These are phyloP conservation scores for Sordariomycetes sp. DNA, from an alignment of 2,329 filamentous ascomycete genomes.

Conservation along the genomic window DNA sequence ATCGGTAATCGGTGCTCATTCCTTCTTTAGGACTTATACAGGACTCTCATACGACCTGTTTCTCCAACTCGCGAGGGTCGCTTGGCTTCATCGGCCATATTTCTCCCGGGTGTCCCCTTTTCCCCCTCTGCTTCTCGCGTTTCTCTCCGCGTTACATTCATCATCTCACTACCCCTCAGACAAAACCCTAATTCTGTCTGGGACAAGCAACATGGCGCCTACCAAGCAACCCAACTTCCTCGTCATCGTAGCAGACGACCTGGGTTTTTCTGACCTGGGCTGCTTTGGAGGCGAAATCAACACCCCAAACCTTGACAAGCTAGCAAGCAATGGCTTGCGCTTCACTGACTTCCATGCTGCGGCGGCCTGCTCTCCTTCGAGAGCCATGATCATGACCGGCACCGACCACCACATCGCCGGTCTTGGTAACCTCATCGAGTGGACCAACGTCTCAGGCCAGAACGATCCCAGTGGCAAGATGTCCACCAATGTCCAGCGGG, in stretches of 20 bases:
- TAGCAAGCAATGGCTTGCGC: conserved; percentile 36
- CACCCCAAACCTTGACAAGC: conserved; percentile 45
- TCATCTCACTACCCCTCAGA: no score
- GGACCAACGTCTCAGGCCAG: conserved; percentile 14
- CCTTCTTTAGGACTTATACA: no score
- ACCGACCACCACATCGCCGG: conserved; percentile 48
- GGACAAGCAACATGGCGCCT: conserved; percentile 3
- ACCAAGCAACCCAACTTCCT: conserved; percentile 19
- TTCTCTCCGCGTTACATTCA: no score
- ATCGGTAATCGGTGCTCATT: no score
- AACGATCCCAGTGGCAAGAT: conserved; percentile 6
- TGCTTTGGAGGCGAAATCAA: conserved; percentile 45
- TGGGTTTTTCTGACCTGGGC: conserved; percentile 15
- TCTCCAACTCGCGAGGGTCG: no score
- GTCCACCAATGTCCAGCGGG: conserved; percentile 32
- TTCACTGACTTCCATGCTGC: conserved; percentile 57
- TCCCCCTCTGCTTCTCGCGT: no score
- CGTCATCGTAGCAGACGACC: conserved; percentile 16
- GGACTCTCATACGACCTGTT: no score
- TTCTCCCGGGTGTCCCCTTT: no score
- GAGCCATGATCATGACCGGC: conserved; percentile 55
- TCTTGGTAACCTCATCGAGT: conserved; percentile 49
- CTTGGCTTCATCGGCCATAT: no score
- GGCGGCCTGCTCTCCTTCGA: conserved; percentile 54
- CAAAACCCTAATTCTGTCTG: no score